These are phyloP conservation scores for Colletotrichum orbiculare DNA, from an alignment of 2,329 filamentous ascomycete species.

Conservation along the genomic window DNA sequence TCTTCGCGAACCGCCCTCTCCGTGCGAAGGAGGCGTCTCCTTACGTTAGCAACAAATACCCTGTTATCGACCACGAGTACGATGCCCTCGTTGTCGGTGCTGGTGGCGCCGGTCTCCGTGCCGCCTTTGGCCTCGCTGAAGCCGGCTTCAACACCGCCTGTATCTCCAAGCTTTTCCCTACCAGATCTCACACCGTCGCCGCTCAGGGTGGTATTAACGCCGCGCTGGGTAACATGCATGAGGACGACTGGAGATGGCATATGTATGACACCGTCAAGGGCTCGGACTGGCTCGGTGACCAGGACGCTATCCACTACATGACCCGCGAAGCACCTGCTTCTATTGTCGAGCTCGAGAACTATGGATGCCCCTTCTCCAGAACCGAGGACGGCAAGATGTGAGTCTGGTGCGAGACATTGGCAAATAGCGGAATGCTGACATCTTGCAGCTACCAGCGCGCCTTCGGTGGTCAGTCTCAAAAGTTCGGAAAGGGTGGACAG, in stretches of 20 bases:
- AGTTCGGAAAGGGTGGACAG: slow-evolving; percentile 96
- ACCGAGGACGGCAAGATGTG: slow-evolving; percentile 96
- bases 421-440: slow-evolving; percentile 31
- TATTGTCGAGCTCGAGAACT: slow-evolving; percentile 96
- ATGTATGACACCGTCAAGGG: slow-evolving; percentile 99
- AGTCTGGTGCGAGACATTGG: slow-evolving; percentile 44
- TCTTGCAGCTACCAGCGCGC: slow-evolving; percentile 87
- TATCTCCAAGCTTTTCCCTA: slow-evolving; percentile 89
- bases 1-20: slow-evolving; percentile 86
- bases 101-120: slow-evolving; percentile 83
- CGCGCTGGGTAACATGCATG: slow-evolving; percentile 93
- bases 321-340: slow-evolving; percentile 91
- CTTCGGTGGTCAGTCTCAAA: slow-evolving; percentile 96
- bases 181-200: slow-evolving; percentile 85
- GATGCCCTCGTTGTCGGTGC: slow-evolving; percentile 95
- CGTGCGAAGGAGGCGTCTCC: slow-evolving; percentile 93
- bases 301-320: slow-evolving; percentile 99
- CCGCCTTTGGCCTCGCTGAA: slow-evolving; percentile 87
- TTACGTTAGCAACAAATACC: slow-evolving; percentile 89
- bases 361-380: slow-evolving; percentile 95
- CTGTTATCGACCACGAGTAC: slow-evolving; percentile 98
- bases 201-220: slow-evolving; percentile 89
- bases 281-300: slow-evolving; percentile 96
- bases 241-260: slow-evolving; percentile 99
- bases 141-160: slow-evolving; percentile 91